These are phyloP conservation scores for Cercospora berteroae DNA, from an alignment of 2,329 filamentous ascomycete genomes.

Conservation along the genomic window DNA sequence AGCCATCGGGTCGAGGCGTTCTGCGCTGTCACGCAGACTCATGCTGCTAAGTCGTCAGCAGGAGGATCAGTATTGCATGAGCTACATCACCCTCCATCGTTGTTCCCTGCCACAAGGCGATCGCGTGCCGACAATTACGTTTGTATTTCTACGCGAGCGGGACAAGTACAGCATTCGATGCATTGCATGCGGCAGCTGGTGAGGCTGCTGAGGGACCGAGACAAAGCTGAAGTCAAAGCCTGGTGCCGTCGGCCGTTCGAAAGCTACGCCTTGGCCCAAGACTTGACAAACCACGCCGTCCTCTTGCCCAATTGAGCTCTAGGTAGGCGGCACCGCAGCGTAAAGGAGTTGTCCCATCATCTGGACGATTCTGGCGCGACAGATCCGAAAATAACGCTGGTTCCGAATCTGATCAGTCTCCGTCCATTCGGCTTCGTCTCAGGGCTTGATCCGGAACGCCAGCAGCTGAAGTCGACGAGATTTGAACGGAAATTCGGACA, in stretches of 20 bases:
- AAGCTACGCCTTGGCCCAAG: not conserved
- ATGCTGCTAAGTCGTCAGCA: not conserved
- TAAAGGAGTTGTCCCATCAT: not conserved
- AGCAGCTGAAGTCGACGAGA: not conserved
- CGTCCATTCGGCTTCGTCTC: not conserved
- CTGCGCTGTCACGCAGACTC: not conserved
- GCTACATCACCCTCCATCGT: not conserved
- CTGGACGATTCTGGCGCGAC: not conserved
- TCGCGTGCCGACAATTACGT: not conserved
- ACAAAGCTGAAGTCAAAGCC: not conserved
- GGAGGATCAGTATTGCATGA: not conserved
- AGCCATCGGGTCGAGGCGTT: not conserved
- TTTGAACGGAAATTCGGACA: not conserved
- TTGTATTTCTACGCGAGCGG: not conserved
- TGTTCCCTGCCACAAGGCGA: not conserved
- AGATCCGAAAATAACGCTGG: not conserved
- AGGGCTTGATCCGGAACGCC: not conserved
- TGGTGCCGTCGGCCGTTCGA: not conserved
- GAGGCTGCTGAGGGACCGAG: not conserved
- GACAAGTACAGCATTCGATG: not conserved
- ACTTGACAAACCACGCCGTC: not conserved
- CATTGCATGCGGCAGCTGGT: not conserved
- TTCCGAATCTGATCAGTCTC: not conserved
- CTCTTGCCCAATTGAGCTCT: not conserved
- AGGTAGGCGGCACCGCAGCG: not conserved